Evolutionary conservation across 164 flowering plant species (phyloP).

Genomic region (Vitis amurensis): DNA sequence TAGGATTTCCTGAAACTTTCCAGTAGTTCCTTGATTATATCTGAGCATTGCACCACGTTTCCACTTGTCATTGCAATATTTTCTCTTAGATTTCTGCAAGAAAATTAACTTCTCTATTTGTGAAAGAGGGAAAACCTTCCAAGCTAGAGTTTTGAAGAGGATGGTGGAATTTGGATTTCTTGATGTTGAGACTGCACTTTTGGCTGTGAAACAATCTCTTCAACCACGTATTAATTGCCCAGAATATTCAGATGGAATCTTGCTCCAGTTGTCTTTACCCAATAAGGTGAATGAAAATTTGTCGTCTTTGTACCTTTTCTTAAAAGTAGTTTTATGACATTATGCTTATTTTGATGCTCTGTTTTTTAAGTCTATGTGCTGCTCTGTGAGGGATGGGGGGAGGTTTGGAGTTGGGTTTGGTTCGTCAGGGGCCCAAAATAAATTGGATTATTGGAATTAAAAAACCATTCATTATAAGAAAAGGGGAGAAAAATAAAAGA

Average conservation of each 20-base stretch:
- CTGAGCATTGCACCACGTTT: no score
- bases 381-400: no score
- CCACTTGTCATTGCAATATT: no score
- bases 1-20: no score
- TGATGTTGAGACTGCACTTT: conserved; percentile 37
- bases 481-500: no score
- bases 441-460: no score
- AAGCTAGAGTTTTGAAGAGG: conserved; percentile 51
- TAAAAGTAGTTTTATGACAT: neutral
- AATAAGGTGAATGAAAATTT: conserved; percentile 16
- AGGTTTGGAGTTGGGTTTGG: no score
- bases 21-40: no score
- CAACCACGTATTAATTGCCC: conserved; percentile 13
- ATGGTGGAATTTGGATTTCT: conserved; percentile 48
- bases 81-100: no score
- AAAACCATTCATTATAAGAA: no score
- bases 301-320: neutral
- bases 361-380: neutral
- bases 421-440: no score
- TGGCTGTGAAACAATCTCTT: conserved; percentile 30
- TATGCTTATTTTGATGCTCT: neutral
- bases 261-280: conserved; percentile 4
- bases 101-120: conserved; percentile 4
- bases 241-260: conserved; percentile 2
- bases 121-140: conserved; percentile 41